phyloP scores from a whole-genome alignment of 2,329 filamentous ascomycete genomes.

The Ophiostoma himal-ulmi region DNA sequence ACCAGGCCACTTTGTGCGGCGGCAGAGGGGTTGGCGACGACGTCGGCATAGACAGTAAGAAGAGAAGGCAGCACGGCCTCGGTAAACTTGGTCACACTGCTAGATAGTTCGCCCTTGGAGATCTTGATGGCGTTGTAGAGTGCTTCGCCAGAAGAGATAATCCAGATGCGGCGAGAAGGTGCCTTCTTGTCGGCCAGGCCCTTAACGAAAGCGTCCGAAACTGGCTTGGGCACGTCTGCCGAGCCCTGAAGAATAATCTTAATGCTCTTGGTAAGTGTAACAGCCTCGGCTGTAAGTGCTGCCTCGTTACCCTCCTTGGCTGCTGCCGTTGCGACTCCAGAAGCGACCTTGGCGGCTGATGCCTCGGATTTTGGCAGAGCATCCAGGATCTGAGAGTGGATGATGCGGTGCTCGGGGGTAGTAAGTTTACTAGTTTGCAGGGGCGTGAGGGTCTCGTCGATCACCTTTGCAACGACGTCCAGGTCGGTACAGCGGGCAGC shows the following conservation, averaged over 20 bases:
- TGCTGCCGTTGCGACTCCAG: constrained; percentile 61
- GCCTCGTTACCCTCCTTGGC: constrained; percentile 84
- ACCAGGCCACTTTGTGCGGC: constrained; percentile 80
- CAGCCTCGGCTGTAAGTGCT: constrained; percentile 70
- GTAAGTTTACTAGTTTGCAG: constrained; percentile 80
- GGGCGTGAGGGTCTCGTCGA: constrained; percentile 71
- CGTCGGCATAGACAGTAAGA: constrained; percentile 69
- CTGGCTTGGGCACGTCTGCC: constrained; percentile 57
- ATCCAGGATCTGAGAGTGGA: constrained; percentile 76
- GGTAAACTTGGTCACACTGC: constrained; percentile 45
- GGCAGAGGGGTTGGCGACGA: constrained; percentile 67
- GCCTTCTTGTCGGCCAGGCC: constrained; percentile 81
- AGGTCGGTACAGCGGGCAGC: constrained; percentile 55
- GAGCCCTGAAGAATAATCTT: constrained; percentile 56
- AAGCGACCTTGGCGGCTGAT: constrained; percentile 61
- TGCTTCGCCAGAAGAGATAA: constrained; percentile 65
- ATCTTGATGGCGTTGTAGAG: constrained; percentile 49
- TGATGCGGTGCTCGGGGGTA: constrained; percentile 73
- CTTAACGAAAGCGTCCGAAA: constrained; percentile 68
- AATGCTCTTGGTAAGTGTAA: constrained; percentile 61
- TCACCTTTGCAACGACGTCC: constrained; percentile 57
- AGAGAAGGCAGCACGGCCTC: constrained; percentile 52
- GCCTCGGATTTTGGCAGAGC: constrained; percentile 51
- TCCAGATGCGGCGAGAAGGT: constrained; percentile 72
- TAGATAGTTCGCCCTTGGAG: constrained; percentile 39